Evolutionary conservation across 257 asterid genomes (phyloP), one percentile per base, ranked within the genome.

Genomic region (Solanum bulbocastanum): DNA sequence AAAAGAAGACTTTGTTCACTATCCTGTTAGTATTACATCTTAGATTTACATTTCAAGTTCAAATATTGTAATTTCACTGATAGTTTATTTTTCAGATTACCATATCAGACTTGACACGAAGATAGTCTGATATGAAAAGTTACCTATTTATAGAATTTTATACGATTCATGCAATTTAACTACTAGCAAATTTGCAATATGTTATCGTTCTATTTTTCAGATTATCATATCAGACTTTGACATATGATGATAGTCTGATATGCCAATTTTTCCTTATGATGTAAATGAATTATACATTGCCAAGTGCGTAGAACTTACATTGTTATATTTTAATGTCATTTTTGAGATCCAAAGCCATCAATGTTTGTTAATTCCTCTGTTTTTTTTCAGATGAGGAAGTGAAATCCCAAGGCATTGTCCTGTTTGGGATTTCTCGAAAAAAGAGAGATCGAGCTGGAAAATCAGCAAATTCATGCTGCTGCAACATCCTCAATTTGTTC

Each of bases 401-500:
- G 58, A 40, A 40, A 8, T 69, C 89, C 2, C 88, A 69, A 20
- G 87, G 87, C 25, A 65, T 62, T 62, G 86, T 62, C 15, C 75
- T 39, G 49, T 58, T 25, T 27, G 72, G 4, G 78, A 85, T 79
- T 37, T 22, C 58, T 33, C 40, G 30, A 0, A 86, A 39, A 12
- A 56, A 81, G 89, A 87, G 90, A 85, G 15, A 36, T 20, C 46
- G 88, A 82, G 87, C 81, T 18, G 71, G 90, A 69, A 87, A 83
- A 88, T 74, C 30, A 74, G 49, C 37, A 36, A 52, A 52, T 75
- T 22, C 90, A 35, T 87, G 65, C 83, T 93, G 96, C 86, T 93
- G 96, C 86, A 93, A 88, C 35, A 58, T 88, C 33, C 87, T 91
- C 36, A 69, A 75, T 32, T 65, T 88, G 60, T 90, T 89, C 49